phyloP scores from a whole-genome alignment of 192 early-diverging fungal genomes.

The Coemansia reversa region DNA sequence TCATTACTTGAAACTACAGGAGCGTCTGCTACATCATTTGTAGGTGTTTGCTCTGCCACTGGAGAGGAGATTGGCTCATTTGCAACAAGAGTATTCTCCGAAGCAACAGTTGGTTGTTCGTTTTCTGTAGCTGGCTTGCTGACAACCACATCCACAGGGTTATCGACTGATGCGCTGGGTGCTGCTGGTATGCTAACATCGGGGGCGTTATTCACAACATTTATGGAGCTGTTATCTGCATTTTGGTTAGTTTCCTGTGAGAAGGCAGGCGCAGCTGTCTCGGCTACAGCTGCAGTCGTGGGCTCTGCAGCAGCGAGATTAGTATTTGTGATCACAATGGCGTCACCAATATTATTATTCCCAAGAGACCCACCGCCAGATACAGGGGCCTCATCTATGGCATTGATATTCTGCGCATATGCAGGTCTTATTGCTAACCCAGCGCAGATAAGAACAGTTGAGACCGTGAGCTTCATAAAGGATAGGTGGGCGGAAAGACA shows the following conservation, averaged over 20 bases:
- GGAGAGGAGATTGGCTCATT: too few relatives aligned
- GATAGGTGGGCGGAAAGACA: neutral
- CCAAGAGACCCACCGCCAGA: neutral
- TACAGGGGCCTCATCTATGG: neutral
- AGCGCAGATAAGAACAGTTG: conserved; percentile 5
- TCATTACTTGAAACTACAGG: too few relatives aligned
- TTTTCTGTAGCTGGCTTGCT: too few relatives aligned
- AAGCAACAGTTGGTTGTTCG: too few relatives aligned
- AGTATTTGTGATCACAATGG: conserved; percentile 5
- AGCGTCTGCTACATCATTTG: too few relatives aligned
- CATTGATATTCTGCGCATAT: conserved; percentile 7
- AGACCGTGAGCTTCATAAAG: conserved; percentile 9
- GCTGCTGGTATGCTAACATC: too few relatives aligned
- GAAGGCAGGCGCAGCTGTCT: neutral
- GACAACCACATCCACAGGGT: too few relatives aligned
- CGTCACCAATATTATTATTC: conserved; percentile 2
- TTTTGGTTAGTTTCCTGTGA: neutral
- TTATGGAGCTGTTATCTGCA: too few relatives aligned
- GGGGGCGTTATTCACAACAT: too few relatives aligned
- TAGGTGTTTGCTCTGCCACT: too few relatives aligned
- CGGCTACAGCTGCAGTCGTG: neutral
- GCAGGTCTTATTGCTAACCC: conserved; percentile 3
- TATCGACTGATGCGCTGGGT: too few relatives aligned
- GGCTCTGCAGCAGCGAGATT: neutral
- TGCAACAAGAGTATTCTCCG: too few relatives aligned